Evolutionary conservation across 768 basidiomycete species (phyloP).

Genomic region (Xerocomus brunneocitrinus): DNA sequence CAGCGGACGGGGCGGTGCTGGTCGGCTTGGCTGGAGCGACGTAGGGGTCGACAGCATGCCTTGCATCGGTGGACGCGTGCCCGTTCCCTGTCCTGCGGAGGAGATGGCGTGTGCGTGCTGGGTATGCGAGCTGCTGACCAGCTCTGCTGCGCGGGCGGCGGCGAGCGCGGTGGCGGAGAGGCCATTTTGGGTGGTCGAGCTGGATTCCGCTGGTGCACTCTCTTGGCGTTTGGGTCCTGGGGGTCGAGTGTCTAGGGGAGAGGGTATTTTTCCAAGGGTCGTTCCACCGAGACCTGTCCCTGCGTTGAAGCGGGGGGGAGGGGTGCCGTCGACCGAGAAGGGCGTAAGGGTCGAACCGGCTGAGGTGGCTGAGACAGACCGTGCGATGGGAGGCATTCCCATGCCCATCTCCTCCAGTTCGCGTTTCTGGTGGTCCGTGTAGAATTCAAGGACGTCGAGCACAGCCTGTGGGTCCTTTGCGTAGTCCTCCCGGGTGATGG

Average conservation of each 20-base stretch:
- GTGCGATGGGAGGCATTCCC: conserved; percentile 25
- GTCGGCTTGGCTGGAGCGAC: conserved; percentile 51
- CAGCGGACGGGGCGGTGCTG: conserved; percentile 67
- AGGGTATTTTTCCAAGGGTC: conserved; percentile 40
- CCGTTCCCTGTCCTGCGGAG: conserved; percentile 26
- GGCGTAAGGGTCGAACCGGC: conserved; percentile 30
- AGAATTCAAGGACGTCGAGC: conserved; percentile 96
- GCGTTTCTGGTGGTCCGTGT: conserved; percentile 96
- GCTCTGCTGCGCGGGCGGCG: conserved; percentile 58
- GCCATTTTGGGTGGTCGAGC: conserved; percentile 29
- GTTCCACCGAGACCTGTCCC: conserved; percentile 88
- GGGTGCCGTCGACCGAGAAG: conserved; percentile 33
- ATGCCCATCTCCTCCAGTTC: conserved; percentile 67
- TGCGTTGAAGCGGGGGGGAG: conserved; percentile 81
- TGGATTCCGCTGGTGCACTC: conserved; percentile 36
- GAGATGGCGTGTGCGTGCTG: conserved; percentile 39
- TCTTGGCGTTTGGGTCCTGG: conserved; percentile 42
- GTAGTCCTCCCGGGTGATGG: conserved; percentile 97
- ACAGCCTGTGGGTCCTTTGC: conserved; percentile 97
- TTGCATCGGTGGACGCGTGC: conserved; percentile 27
- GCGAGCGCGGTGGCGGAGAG: conserved; percentile 43
- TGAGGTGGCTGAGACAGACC: conserved; percentile 19
- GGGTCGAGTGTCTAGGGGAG: conserved; percentile 35
- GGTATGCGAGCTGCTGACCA: conserved; percentile 51
- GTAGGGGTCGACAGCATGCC: conserved; percentile 26